Conservation (phyloP, 2,329 filamentous ascomycete genomes). For the Boeremia exigua region DNA sequence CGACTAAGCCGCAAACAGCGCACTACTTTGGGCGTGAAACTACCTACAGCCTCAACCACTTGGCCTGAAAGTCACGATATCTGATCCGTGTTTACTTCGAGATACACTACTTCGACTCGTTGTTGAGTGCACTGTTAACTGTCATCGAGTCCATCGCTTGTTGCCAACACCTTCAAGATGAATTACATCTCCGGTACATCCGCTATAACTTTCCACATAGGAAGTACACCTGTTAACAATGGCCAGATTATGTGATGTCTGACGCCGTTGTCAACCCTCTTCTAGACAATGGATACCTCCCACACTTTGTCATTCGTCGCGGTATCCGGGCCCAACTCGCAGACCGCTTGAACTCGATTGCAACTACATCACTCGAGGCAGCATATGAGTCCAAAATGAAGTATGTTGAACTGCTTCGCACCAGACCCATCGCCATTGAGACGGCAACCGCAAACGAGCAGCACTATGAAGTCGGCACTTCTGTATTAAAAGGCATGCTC, state of each 20-base stretch:
- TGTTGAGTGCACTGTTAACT: background rate
- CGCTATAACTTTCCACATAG: background rate
- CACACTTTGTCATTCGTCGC: conserved; percentile 65
- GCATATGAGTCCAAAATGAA: conserved; percentile 67
- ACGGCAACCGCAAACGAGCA: conserved; percentile 70
- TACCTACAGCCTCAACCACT: conserved; percentile 11
- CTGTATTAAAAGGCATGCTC: conserved; percentile 65
- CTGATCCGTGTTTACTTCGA: background rate
- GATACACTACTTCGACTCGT: background rate
- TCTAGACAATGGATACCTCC: conserved; percentile 70
- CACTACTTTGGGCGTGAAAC: conserved; percentile 17
- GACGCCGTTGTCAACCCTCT: conserved; percentile 48
- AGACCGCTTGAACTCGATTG: conserved; percentile 64
- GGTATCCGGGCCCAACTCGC: conserved; percentile 71
- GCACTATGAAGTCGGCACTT: conserved; percentile 75
- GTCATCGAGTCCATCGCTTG: background rate
- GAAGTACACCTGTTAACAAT: background rate
- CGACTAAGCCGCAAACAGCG: conserved; percentile 16
- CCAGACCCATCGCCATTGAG: conserved; percentile 71
- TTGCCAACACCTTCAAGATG: conserved; percentile 25
- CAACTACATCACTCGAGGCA: conserved; percentile 59
- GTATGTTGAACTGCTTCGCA: conserved; percentile 66
- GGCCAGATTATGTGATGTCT: conserved; percentile 33
- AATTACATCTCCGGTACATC: conserved; percentile 41
- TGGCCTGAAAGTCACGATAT: conserved; percentile 17